Conservation (phyloP, 2,329 filamentous ascomycete species). For the Fusarium siculi region DNA sequence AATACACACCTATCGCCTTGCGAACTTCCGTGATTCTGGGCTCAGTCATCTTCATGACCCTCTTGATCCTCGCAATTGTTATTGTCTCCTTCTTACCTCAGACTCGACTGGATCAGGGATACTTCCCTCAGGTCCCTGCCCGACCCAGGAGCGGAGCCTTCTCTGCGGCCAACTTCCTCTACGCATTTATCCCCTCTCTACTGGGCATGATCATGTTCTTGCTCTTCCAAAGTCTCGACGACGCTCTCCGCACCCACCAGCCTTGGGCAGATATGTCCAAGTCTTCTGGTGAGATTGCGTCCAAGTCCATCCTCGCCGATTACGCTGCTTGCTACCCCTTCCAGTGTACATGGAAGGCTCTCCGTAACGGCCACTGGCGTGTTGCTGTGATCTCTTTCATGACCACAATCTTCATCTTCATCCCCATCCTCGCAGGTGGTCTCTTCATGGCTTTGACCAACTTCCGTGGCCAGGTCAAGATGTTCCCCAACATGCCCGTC, state of each 20-base stretch:
- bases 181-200: conserved; percentile 77
- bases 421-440: conserved; percentile 76
- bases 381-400: conserved; percentile 71
- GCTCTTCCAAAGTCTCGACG: conserved; percentile 73
- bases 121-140: conserved; percentile 73
- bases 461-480: conserved; percentile 61
- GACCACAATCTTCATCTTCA: conserved; percentile 66
- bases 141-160: conserved; percentile 73
- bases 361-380: conserved; percentile 71
- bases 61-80: conserved; percentile 76
- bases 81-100: conserved; percentile 81
- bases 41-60: conserved; percentile 69
- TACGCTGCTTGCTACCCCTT: conserved; percentile 75
- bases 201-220: conserved; percentile 75
- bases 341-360: conserved; percentile 66
- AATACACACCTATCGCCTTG: conserved; percentile 82
- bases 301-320: conserved; percentile 73
- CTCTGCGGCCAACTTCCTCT: conserved; percentile 88
- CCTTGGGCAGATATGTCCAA: conserved; percentile 74
- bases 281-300: conserved; percentile 68
- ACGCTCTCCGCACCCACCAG: conserved; percentile 71
- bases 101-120: conserved; percentile 74
- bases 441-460: conserved; percentile 79
- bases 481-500: conserved; percentile 78
- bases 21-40: conserved; percentile 72